A percentile compares a stretch with the other conserved stretches of the same genome.
Evolutionary conservation across 2,329 filamentous ascomycete species (phyloP).

Genomic region (Colletotrichum truncatum): DNA sequence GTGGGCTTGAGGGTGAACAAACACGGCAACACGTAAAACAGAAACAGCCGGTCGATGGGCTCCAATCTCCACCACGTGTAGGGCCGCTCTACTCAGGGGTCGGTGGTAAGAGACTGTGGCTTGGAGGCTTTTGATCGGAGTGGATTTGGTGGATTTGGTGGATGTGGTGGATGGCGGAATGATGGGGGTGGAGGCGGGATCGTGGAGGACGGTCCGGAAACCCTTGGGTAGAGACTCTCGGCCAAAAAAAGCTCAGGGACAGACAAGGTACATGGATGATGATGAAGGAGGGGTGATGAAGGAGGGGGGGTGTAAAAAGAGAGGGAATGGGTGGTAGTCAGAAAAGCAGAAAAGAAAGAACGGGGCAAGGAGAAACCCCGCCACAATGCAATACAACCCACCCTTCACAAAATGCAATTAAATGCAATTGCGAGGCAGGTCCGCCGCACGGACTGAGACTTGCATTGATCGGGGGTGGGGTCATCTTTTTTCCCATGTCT

Average conservation of each 20-base stretch:
- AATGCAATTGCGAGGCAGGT: slow-evolving; percentile 1
- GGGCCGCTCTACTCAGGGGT: slow-evolving; percentile 15
- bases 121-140: slow-evolving; percentile 11
- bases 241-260: neutral
- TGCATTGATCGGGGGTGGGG: slow-evolving; percentile 21
- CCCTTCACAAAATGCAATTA: neutral
- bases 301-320: neutral
- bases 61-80: slow-evolving; percentile 19
- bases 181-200: neutral
- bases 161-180: too few species aligned
- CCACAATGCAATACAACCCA: slow-evolving; percentile 12
- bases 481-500: neutral
- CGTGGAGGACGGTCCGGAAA: slow-evolving; percentile 24
- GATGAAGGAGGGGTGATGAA: neutral
- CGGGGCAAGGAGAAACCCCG: neutral
- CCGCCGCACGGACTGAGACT: neutral
- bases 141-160: neutral
- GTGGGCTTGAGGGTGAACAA: neutral
- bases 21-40: neutral
- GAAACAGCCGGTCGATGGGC: slow-evolving; percentile 2
- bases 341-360: neutral
- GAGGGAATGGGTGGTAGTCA: neutral
- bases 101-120: slow-evolving; percentile 4
- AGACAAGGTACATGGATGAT: neutral
- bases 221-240: slow-evolving; percentile 9